A percentile compares a stretch with the other conserved stretches of the same genome.
Evolutionary conservation across 2,329 filamentous ascomycete species (phyloP).

Genomic region (Hortaea sp.): DNA sequence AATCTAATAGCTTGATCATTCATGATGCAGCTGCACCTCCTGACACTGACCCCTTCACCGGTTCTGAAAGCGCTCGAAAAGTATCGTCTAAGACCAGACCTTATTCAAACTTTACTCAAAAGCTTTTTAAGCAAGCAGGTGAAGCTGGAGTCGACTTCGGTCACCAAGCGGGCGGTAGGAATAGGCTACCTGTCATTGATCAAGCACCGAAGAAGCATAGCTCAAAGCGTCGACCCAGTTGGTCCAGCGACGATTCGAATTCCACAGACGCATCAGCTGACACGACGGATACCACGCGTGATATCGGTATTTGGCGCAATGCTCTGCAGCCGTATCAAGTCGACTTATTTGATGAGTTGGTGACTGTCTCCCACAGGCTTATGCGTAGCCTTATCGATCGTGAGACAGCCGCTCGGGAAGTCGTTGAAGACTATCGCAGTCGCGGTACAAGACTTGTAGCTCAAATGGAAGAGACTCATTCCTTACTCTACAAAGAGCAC

Average conservation of each 20-base stretch:
- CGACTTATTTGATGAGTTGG: constrained; percentile 28
- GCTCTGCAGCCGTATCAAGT: constrained; percentile 30
- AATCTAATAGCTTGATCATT: constrained; percentile 1
- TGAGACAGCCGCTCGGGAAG: constrained; percentile 34
- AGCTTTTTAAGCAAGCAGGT: constrained; percentile 1
- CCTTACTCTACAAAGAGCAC: constrained; percentile 24
- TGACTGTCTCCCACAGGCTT: constrained; percentile 33
- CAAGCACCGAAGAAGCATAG: not conserved
- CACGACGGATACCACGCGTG: constrained; percentile 13
- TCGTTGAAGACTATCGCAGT: constrained; percentile 34
- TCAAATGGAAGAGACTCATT: constrained; percentile 31
- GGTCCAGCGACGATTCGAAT: not conserved
- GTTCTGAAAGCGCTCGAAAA: constrained; percentile 11
- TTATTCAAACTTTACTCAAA: not conserved
- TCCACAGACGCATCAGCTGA: not conserved
- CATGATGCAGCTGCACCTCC: constrained; percentile 1
- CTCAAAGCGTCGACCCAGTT: not conserved
- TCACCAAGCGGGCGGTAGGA: not conserved
- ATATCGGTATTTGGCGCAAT: constrained; percentile 28
- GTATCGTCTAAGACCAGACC: not conserved
- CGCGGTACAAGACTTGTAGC: constrained; percentile 36
- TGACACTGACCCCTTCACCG: constrained; percentile 8
- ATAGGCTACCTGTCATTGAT: not conserved
- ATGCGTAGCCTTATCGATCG: constrained; percentile 37
- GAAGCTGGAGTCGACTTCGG: constrained; percentile 4